phyloP scores from a whole-genome alignment of 352 stramenopile species.

The Phytophthora nicotianae region DNA sequence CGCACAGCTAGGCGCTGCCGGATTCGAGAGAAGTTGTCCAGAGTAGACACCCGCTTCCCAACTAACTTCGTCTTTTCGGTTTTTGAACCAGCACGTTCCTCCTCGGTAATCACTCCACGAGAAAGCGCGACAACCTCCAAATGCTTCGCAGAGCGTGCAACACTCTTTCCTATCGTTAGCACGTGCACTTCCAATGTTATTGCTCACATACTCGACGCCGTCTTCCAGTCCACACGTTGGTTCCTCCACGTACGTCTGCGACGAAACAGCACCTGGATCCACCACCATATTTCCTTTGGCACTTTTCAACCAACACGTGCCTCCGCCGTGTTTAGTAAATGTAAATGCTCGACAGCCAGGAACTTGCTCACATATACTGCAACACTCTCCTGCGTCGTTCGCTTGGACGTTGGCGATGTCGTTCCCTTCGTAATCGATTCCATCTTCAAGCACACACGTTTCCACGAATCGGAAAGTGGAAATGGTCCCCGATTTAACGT shows the following conservation, averaged over 20 bases:
- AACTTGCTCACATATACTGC: slow-evolving; percentile 26
- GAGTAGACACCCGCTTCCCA: slow-evolving; percentile 24
- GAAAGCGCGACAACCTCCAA: slow-evolving; percentile 46
- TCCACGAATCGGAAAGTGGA: slow-evolving; percentile 20
- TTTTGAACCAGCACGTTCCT: slow-evolving; percentile 62
- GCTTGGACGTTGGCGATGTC: slow-evolving; percentile 24
- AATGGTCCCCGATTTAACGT: slow-evolving; percentile 32
- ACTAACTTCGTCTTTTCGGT: slow-evolving; percentile 28
- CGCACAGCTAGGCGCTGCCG: slow-evolving; percentile 27
- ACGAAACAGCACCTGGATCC: slow-evolving; percentile 13
- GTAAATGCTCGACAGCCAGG: slow-evolving; percentile 46
- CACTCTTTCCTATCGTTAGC: slow-evolving; percentile 18
- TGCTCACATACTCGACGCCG: slow-evolving; percentile 33
- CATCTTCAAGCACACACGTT: slow-evolving; percentile 27
- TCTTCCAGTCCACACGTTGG: slow-evolving; percentile 36
- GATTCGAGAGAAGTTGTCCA: slow-evolving; percentile 26
- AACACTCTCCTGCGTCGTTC: slow-evolving; percentile 23
- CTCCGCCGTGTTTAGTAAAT: slow-evolving; percentile 27
- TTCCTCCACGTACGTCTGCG: slow-evolving; percentile 16
- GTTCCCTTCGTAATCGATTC: slow-evolving; percentile 34
- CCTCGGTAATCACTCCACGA: slow-evolving; percentile 55
- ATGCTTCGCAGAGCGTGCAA: slow-evolving; percentile 33
- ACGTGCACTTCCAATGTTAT: slow-evolving; percentile 33
- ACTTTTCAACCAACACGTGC: slow-evolving; percentile 42
- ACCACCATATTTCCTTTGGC: slow-evolving; percentile 34